These are phyloP conservation scores for Musa beccarii DNA, from an alignment of 176 grass and related monocot species.

Conservation along the genomic window DNA sequence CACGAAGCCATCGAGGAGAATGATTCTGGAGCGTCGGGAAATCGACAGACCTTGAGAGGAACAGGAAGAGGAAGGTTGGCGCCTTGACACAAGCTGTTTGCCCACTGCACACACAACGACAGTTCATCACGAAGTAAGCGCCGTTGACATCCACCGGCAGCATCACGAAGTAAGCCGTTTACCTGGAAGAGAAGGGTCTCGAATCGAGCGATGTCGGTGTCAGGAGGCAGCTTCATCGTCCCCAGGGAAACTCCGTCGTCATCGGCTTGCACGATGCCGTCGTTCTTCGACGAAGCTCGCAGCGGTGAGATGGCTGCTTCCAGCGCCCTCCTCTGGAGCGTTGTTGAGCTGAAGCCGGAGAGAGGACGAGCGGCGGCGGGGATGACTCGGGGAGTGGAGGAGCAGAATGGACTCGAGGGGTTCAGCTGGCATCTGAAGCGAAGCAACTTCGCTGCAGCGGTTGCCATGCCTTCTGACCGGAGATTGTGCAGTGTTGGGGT, in stretches of 20 bases:
- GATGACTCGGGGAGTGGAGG: background rate
- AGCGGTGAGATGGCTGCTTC: background rate
- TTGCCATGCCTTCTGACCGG: background rate
- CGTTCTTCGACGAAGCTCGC: constrained; percentile 29
- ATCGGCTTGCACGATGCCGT: constrained; percentile 31
- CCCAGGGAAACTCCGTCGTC: constrained; percentile 64
- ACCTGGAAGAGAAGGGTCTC: constrained; percentile 76
- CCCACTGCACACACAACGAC: constrained; percentile 47
- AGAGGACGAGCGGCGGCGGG: background rate
- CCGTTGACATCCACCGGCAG: background rate
- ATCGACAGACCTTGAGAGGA: constrained; percentile 58
- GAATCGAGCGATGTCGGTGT: constrained; percentile 54
- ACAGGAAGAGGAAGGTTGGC: constrained; percentile 80
- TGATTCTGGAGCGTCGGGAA: background rate
- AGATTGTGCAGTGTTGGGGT: background rate
- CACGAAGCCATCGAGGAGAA: background rate
- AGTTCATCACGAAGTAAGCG: background rate
- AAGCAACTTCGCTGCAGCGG: background rate
- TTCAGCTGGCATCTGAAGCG: background rate
- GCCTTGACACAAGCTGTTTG: constrained; percentile 91
- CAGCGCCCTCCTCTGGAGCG: background rate
- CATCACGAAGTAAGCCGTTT: background rate
- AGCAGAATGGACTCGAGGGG: background rate
- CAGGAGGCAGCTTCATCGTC: constrained; percentile 79
- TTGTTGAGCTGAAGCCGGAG: background rate